These are phyloP conservation scores for Eremothecium sinecaudum DNA, from an alignment of 1,139 yeast species.

Conservation along the genomic window DNA sequence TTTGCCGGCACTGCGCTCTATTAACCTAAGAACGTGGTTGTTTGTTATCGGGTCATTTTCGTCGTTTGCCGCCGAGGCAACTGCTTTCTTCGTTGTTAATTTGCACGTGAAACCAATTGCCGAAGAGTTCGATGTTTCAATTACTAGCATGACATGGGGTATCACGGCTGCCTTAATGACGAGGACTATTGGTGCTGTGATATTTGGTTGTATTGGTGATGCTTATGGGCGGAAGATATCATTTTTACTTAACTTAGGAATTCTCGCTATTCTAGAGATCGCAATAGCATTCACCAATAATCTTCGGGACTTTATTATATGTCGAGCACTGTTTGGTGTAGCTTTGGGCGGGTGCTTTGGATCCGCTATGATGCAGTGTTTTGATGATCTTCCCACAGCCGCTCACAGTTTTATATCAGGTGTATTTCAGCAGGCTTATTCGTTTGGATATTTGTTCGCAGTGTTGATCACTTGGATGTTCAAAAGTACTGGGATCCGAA, in stretches of 20 bases:
- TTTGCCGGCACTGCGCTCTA: conserved; percentile 39
- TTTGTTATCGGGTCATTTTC: conserved; percentile 47
- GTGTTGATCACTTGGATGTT: conserved; percentile 58
- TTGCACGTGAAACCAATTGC: conserved; percentile 53
- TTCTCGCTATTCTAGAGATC: conserved; percentile 52
- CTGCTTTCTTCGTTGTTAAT: conserved; percentile 67
- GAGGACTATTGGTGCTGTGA: conserved; percentile 67
- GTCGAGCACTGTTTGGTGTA: conserved; percentile 60
- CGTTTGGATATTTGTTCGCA: conserved; percentile 58
- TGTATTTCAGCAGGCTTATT: conserved; percentile 62
- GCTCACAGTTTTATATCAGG: conserved; percentile 62
- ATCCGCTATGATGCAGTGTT: conserved; percentile 55
- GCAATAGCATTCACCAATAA: conserved; percentile 66
- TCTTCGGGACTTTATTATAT: conserved; percentile 55
- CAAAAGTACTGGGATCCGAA: conserved; percentile 41
- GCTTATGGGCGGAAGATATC: conserved; percentile 69
- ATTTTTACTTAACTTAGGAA: conserved; percentile 42
- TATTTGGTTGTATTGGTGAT: conserved; percentile 61
- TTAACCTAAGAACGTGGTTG: conserved; percentile 52
- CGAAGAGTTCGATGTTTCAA: conserved; percentile 38
- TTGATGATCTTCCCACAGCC: conserved; percentile 56
- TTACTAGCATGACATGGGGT: conserved; percentile 65
- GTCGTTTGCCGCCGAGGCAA: conserved; percentile 76
- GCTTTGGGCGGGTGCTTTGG: conserved; percentile 69
- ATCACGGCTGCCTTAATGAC: conserved; percentile 71